Percentiles rank a stretch among this genome's conserved stretches.
phyloP scores from a whole-genome alignment of 2,329 filamentous ascomycete species.

The Aspergillus texensis region DNA sequence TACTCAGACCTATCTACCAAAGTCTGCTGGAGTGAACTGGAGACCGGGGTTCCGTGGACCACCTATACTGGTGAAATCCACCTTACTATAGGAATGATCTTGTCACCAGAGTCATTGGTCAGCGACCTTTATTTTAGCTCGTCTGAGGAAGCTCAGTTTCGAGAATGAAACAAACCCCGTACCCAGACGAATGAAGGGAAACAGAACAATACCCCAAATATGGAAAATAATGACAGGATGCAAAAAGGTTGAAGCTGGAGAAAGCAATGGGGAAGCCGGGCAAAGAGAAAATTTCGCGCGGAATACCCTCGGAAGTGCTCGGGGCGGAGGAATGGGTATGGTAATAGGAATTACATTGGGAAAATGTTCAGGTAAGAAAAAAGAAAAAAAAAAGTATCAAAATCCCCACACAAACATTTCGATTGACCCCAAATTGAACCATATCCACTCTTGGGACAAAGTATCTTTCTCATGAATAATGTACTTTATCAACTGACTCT shows the following conservation, averaged over 20 bases:
- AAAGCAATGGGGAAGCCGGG: slow-evolving; percentile 28
- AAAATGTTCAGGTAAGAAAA: slow-evolving; percentile 18
- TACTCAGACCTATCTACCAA: too few species aligned
- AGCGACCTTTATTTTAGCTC: too few species aligned
- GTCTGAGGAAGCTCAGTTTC: too few species aligned
- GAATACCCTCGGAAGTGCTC: slow-evolving; percentile 45
- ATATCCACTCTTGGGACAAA: not conserved
- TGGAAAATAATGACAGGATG: slow-evolving; percentile 18
- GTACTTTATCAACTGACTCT: slow-evolving; percentile 2
- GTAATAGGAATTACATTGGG: slow-evolving; percentile 13
- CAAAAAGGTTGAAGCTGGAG: slow-evolving; percentile 30
- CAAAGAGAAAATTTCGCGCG: slow-evolving; percentile 47
- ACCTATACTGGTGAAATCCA: too few species aligned
- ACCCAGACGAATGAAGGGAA: slow-evolving; percentile 33
- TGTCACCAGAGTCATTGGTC: too few species aligned
- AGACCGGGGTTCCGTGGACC: too few species aligned
- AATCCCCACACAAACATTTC: not conserved
- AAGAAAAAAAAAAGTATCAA: slow-evolving; percentile 1
- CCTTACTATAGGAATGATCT: too few species aligned
- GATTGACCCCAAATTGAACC: not conserved
- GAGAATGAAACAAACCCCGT: slow-evolving; percentile 25
- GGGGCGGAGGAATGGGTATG: slow-evolving; percentile 31
- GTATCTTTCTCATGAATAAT: slow-evolving; percentile 1
- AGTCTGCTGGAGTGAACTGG: too few species aligned
- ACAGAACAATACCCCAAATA: slow-evolving; percentile 26